These are phyloP conservation scores for Neonectria neomacrospora DNA, from an alignment of 2,329 filamentous ascomycete genomes.

Conservation along the genomic window DNA sequence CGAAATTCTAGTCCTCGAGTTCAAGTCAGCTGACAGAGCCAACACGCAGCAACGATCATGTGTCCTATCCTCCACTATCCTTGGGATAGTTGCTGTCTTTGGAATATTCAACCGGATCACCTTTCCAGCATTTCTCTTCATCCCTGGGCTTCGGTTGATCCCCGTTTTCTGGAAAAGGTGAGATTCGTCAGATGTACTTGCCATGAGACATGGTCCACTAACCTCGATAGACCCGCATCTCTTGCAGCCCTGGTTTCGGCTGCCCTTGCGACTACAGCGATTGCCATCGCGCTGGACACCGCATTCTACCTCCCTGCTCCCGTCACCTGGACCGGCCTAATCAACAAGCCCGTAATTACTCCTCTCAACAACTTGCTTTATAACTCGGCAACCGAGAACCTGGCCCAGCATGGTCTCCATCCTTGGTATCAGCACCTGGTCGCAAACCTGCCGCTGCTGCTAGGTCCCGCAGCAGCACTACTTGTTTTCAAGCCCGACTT, in stretches of 20 bases:
- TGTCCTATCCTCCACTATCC: constrained; percentile 77
- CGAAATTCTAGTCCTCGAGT: constrained; percentile 11
- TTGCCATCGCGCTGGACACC: constrained; percentile 87
- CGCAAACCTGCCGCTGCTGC: constrained; percentile 74
- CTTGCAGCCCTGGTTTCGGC: constrained; percentile 73
- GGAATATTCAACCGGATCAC: constrained; percentile 97
- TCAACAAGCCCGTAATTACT: constrained; percentile 75
- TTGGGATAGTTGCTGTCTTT: constrained; percentile 84
- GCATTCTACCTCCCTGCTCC: constrained; percentile 78
- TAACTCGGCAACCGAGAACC: constrained; percentile 76
- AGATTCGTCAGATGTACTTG: constrained; percentile 46
- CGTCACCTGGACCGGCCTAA: constrained; percentile 72
- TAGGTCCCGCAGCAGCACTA: constrained; percentile 75
- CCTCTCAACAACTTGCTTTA: constrained; percentile 83
- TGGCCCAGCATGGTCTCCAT: constrained; percentile 80
- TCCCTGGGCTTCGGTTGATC: constrained; percentile 84
- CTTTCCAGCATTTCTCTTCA: constrained; percentile 90
- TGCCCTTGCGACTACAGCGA: constrained; percentile 72
- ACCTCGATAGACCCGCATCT: constrained; percentile 62
- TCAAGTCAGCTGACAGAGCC: constrained; percentile 41
- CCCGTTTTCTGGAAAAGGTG: constrained; percentile 87
- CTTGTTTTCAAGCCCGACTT: constrained; percentile 67
- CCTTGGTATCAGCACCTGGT: constrained; percentile 82
- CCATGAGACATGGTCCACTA: constrained; percentile 33
- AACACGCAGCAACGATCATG: constrained; percentile 74